Conservation (phyloP, 2,329 filamentous ascomycete species). For the Colletotrichum truncatum region DNA sequence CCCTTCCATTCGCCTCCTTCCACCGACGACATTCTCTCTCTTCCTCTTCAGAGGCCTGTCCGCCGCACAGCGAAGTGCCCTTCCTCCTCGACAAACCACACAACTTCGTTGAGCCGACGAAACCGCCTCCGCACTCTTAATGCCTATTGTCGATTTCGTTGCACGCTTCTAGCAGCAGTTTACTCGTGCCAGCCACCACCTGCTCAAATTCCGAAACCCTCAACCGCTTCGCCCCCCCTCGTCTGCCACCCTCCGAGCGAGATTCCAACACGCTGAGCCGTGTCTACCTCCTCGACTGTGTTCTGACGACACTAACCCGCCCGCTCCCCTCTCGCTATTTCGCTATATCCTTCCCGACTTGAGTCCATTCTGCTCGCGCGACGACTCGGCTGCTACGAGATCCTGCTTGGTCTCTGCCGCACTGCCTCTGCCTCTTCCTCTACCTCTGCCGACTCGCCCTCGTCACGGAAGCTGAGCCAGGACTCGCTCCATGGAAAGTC, state of each 20-base stretch:
- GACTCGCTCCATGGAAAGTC: constrained; percentile 60
- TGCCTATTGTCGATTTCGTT: constrained; percentile 8
- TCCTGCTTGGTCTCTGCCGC: constrained; percentile 18
- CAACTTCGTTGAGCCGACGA: neutral
- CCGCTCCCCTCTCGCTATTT: neutral
- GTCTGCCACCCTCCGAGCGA: constrained; percentile 6
- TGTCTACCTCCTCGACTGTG: constrained; percentile 2
- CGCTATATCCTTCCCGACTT: neutral
- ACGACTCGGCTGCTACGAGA: constrained; percentile 2
- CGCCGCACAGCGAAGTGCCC: constrained; percentile 20
- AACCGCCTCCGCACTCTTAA: neutral
- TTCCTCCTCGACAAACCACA: neutral
- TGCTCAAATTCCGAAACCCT: constrained; percentile 8
- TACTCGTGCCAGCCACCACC: constrained; percentile 11
- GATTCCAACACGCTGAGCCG: constrained; percentile 21
- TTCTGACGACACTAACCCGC: neutral
- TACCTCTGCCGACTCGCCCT: constrained; percentile 8
- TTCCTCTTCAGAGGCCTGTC: constrained; percentile 17
- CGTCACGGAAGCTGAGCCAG: constrained; percentile 36
- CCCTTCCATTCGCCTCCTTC: constrained; percentile 29
- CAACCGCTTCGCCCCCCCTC: constrained; percentile 16
- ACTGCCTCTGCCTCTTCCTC: constrained; percentile 13
- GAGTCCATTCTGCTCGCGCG: neutral
- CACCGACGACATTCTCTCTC: constrained; percentile 28
- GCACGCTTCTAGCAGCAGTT: constrained; percentile 22